Evolutionary conservation across 345 rosid genomes (phyloP).

Genomic region (thale cress (Arabidopsis thaliana)): DNA sequence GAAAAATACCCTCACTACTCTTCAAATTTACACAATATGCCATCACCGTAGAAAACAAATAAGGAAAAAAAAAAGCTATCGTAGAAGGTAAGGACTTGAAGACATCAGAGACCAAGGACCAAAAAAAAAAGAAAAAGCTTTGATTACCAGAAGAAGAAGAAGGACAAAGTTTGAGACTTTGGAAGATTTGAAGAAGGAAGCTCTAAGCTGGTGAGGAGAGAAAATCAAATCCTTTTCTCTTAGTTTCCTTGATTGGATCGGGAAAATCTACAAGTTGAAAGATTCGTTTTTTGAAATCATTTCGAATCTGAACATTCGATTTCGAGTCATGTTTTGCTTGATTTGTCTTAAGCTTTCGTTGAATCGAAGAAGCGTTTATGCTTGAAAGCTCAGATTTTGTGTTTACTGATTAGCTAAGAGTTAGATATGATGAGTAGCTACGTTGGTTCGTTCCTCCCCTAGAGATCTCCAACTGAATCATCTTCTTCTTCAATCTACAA

Average conservation of each 20-base stretch:
- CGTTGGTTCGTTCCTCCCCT: conserved; percentile 12
- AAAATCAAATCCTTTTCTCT: conserved; percentile 1
- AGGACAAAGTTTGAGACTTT: conserved; percentile 31
- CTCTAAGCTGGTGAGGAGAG: background rate
- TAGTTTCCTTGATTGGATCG: conserved; percentile 28
- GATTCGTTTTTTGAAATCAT: conserved; percentile 31
- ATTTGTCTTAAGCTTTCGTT: background rate
- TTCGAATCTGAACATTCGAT: conserved; percentile 36
- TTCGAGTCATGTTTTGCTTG: background rate
- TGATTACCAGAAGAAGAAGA: conserved; percentile 30
- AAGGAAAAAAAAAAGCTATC: conserved; percentile 38
- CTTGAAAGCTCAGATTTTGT: conserved; percentile 24
- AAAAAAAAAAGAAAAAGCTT: conserved; percentile 18
- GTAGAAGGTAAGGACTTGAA: conserved; percentile 46
- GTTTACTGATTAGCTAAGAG: conserved; percentile 20
- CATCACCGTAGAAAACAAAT: conserved; percentile 47
- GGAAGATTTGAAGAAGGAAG: background rate
- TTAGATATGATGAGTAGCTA: conserved; percentile 21
- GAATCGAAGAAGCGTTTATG: conserved; percentile 18
- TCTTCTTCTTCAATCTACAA: conserved; percentile 11
- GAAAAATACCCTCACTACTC: conserved; percentile 41
- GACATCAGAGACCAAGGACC: conserved; percentile 8
- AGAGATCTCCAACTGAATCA: conserved; percentile 26
- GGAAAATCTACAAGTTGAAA: conserved; percentile 21
- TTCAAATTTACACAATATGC: conserved; percentile 61